Conservation (phyloP, 2,329 filamentous ascomycete genomes). For the Bipolaris sorokiniana region DNA sequence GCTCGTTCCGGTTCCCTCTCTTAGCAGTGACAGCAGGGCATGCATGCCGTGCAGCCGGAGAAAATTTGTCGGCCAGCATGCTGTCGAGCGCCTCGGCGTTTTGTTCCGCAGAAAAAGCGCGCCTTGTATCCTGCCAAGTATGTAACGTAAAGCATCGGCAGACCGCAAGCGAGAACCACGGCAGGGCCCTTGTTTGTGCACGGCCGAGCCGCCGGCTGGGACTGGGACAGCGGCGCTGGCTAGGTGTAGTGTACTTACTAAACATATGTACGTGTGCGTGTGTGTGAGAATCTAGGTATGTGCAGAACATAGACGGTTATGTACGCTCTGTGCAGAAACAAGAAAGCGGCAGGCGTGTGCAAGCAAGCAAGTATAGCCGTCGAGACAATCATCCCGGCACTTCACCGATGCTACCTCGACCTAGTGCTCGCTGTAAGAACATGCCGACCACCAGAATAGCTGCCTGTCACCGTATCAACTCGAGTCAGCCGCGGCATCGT, state of each 20-base stretch:
- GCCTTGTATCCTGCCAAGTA: conserved; percentile 24
- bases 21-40: neutral
- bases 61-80: conserved; percentile 18
- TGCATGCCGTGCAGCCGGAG: conserved; percentile 11
- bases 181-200: conserved; percentile 1
- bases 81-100: conserved; percentile 20
- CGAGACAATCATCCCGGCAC: neutral
- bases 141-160: conserved; percentile 23
- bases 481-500: conserved; percentile 27
- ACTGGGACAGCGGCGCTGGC: neutral
- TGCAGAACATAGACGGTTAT: too few relatives aligned
- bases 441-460: conserved; percentile 6
- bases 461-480: conserved; percentile 36
- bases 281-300: too few relatives aligned
- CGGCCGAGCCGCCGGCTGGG: neutral
- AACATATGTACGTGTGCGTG: too few relatives aligned
- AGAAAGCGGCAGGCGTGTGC: neutral
- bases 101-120: conserved; percentile 14
- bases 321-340: too few relatives aligned
- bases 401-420: conserved; percentile 1
- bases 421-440: too few relatives aligned
- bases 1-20: neutral
- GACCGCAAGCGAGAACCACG: conserved; percentile 13
- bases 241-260: too few relatives aligned
- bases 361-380: neutral